Evolutionary conservation across 345 rosid species (phyloP).

Genomic region (Raphanus sativus): DNA sequence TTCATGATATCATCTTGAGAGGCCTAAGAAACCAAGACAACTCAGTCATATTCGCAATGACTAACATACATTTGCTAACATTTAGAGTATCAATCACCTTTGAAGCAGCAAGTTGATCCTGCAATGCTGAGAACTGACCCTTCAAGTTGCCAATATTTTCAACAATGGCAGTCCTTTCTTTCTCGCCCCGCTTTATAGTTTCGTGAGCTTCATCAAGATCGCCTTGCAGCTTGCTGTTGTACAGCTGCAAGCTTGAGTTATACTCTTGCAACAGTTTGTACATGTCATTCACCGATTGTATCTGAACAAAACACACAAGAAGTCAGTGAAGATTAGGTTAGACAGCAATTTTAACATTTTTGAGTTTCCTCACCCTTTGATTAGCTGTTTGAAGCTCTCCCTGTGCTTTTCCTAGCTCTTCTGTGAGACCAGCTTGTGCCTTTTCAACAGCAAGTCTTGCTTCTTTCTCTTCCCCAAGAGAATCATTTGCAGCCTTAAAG

Average conservation of each 20-base stretch:
- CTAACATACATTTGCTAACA: not conserved
- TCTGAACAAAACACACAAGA: constrained; percentile 47
- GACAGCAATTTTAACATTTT: not conserved
- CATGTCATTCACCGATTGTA: constrained; percentile 89
- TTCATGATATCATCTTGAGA: constrained; percentile 69
- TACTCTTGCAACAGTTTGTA: constrained; percentile 93
- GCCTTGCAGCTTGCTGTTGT: constrained; percentile 90
- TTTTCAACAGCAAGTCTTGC: constrained; percentile 64
- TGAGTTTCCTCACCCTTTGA: constrained; percentile 68
- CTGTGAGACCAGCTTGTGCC: constrained; percentile 67
- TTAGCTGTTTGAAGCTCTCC: constrained; percentile 87
- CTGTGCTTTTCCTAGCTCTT: constrained; percentile 78
- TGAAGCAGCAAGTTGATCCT: constrained; percentile 69
- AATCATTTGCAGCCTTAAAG: constrained; percentile 68
- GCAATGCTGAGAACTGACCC: constrained; percentile 73
- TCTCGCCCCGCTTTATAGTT: constrained; percentile 74
- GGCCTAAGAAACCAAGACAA: constrained; percentile 46
- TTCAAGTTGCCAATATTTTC: constrained; percentile 72
- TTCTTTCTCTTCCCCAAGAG: constrained; percentile 80
- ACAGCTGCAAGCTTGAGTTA: constrained; percentile 90
- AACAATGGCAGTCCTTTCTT: constrained; percentile 72
- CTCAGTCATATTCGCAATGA: not conserved
- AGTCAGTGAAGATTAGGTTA: not conserved
- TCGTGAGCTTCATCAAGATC: constrained; percentile 86
- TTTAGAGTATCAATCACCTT: constrained; percentile 51